These are phyloP conservation scores for Penicillium sp. DNA, from an alignment of 2,329 filamentous ascomycete species.

Conservation along the genomic window DNA sequence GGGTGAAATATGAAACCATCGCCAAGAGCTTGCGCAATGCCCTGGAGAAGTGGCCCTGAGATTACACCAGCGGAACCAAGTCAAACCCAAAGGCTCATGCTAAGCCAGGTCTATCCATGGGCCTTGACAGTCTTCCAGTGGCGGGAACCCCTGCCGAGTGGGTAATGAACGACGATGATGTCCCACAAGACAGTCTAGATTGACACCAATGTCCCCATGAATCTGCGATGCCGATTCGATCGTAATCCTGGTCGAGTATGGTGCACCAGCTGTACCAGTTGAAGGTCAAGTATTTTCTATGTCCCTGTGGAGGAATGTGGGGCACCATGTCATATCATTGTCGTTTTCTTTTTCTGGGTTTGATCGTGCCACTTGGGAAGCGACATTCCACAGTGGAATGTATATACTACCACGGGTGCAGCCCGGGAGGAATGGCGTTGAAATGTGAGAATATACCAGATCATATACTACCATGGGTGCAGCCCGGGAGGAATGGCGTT, in stretches of 20 bases:
- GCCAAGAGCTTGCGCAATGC: conserved; percentile 4
- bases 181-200: conserved; percentile 4
- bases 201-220: conserved; percentile 4
- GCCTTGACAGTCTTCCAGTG: conserved; percentile 3
- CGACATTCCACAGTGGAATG: conserved; percentile 1
- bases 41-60: background rate
- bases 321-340: conserved; percentile 3
- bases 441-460: background rate
- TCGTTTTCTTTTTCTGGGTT: background rate
- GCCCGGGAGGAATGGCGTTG: background rate
- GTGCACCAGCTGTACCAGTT: background rate
- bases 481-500: background rate
- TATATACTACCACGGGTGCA: background rate
- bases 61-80: conserved; percentile 2
- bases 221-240: conserved; percentile 3
- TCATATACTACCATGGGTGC: background rate
- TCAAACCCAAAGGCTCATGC: conserved; percentile 6
- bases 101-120: conserved; percentile 6
- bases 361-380: background rate
- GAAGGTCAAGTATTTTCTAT: background rate
- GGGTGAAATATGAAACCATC: background rate
- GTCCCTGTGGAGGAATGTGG: background rate
- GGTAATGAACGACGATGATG: conserved; percentile 5
- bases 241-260: background rate
- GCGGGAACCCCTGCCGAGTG: conserved; percentile 8